A percentile compares a stretch with the other conserved stretches of the same genome.
These are phyloP conservation scores for Magnaporthiopsis incrustans DNA, from an alignment of 2,329 filamentous ascomycete species.

Conservation along the genomic window DNA sequence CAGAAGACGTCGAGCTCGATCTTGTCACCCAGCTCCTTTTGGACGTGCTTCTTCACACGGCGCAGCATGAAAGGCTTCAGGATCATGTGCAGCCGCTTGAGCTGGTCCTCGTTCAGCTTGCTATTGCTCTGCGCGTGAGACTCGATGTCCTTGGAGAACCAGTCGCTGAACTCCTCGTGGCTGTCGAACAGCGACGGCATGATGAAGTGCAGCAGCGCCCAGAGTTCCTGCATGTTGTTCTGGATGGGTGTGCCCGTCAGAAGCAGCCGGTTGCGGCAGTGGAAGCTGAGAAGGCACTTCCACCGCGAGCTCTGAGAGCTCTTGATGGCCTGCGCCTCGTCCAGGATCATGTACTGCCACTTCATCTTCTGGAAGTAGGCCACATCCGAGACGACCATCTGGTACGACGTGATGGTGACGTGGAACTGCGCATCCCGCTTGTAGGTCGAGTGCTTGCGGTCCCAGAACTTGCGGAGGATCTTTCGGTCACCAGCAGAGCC, in stretches of 20 bases:
- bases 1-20: slow-evolving; percentile 96
- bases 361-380: slow-evolving; percentile 98
- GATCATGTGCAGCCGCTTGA: slow-evolving; percentile 96
- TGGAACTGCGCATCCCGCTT: slow-evolving; percentile 90
- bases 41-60: slow-evolving; percentile 98
- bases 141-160: slow-evolving; percentile 95
- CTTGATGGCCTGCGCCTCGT: slow-evolving; percentile 98
- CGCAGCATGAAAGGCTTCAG: slow-evolving; percentile 99
- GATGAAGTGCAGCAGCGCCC: slow-evolving; percentile 97
- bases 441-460: slow-evolving; percentile 94
- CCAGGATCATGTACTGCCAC: slow-evolving; percentile 99
- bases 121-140: slow-evolving; percentile 98
- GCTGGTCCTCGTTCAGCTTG: slow-evolving; percentile 97
- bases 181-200: slow-evolving; percentile 99
- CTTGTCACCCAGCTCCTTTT: slow-evolving; percentile 98
- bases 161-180: slow-evolving; percentile 86
- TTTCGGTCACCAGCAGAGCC: slow-evolving; percentile 90
- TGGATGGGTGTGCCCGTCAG: slow-evolving; percentile 97
- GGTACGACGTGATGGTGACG: slow-evolving; percentile 93
- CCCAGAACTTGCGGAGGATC: slow-evolving; percentile 97
- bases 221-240: slow-evolving; percentile 99
- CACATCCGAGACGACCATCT: slow-evolving; percentile 91
- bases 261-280: slow-evolving; percentile 87
- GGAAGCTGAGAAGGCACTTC: slow-evolving; percentile 91
- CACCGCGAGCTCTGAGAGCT: slow-evolving; percentile 92